Conservation (phyloP, 1,139 yeast genomes). For the Sugiyamaella novakii region DNA sequence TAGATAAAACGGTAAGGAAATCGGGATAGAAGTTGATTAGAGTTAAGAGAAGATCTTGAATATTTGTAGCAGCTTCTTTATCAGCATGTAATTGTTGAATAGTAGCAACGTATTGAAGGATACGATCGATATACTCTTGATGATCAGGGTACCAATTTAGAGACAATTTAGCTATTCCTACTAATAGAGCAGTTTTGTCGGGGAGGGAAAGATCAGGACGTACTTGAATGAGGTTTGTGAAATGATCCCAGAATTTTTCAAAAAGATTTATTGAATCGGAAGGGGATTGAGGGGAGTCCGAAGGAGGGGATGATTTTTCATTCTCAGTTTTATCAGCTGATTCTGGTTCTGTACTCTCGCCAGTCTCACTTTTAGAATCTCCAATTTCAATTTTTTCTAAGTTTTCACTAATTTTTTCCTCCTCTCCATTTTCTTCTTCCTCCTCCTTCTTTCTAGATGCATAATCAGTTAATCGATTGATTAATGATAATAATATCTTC, state of each 20-base stretch:
- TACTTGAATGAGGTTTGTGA: constrained; percentile 53
- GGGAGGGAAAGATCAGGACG: constrained; percentile 66
- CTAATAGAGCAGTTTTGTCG: constrained; percentile 66
- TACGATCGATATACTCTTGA: constrained; percentile 59
- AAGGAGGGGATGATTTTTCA: neutral
- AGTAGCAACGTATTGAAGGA: constrained; percentile 59
- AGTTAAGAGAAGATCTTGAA: constrained; percentile 58
- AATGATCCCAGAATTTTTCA: constrained; percentile 65
- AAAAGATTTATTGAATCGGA: constrained; percentile 46
- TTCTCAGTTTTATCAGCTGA: neutral
- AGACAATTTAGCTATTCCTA: constrained; percentile 64
- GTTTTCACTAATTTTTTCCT: neutral
- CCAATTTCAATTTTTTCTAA: neutral
- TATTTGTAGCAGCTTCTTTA: constrained; percentile 42
- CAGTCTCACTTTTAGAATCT: neutral
- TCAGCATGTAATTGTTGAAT: constrained; percentile 22
- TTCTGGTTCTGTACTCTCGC: neutral
- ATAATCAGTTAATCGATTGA: constrained; percentile 71
- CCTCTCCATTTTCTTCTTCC: constrained; percentile 10
- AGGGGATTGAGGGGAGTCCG: neutral
- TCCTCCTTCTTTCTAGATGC: constrained; percentile 41
- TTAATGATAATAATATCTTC: constrained; percentile 66
- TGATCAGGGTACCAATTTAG: constrained; percentile 68
- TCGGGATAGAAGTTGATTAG: constrained; percentile 53
- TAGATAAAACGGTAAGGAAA: constrained; percentile 41